Conservation (phyloP, 805 yeast species). For the Torulaspora delbrueckii region DNA sequence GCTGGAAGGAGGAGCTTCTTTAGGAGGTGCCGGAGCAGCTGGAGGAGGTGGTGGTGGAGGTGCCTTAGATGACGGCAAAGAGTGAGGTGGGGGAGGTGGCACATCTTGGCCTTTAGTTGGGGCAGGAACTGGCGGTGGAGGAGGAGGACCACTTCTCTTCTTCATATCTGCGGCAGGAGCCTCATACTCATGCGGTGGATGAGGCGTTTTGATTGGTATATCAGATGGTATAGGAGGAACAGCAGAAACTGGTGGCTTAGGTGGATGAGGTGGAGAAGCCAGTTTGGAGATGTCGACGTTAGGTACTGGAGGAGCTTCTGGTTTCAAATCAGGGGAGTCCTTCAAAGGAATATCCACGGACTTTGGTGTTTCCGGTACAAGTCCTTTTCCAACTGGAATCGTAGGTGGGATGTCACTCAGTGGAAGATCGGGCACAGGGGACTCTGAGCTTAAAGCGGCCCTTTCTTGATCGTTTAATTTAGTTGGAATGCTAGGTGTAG, state of each 20-base stretch:
- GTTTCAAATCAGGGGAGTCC: neutral
- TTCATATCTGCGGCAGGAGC: neutral
- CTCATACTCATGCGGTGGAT: conserved; percentile 2
- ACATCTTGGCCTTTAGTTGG: neutral
- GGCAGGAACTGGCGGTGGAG: conserved; percentile 10
- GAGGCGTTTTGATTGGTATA: conserved; percentile 10
- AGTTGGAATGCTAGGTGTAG: conserved; percentile 1
- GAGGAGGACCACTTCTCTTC: neutral
- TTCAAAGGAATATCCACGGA: conserved; percentile 1
- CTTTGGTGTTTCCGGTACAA: neutral
- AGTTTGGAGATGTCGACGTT: neutral
- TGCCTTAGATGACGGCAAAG: neutral
- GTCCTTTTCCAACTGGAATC: neutral
- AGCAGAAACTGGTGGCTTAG: conserved; percentile 6
- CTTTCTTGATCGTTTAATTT: neutral
- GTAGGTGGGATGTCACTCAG: neutral
- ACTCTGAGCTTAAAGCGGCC: neutral
- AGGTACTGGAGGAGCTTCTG: neutral
- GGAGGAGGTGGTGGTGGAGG: conserved; percentile 5
- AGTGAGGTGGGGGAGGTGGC: conserved; percentile 10
- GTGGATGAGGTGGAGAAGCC: neutral
- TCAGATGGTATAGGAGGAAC: conserved; percentile 10
- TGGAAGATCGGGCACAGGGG: conserved; percentile 2
- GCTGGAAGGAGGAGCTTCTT: neutral
- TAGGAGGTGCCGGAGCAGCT: conserved; percentile 5